Evolutionary conservation across 202 grass and related monocot species (phyloP), one percentile per base, ranked within the genome.

Genomic region (Dendrocalamus latiflorus): DNA sequence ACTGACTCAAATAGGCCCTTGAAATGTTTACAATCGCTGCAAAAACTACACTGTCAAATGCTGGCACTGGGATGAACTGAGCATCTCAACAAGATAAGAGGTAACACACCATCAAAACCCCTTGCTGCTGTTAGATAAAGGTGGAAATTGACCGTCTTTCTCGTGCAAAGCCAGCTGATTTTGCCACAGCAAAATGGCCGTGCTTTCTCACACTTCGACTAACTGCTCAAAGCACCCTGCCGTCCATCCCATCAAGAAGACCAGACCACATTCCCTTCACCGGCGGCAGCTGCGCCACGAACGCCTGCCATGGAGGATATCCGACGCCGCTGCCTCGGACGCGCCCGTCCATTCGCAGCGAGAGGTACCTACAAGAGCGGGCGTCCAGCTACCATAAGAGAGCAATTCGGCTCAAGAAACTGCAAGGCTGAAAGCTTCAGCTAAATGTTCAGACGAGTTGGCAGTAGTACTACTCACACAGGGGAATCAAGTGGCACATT

Each of bases 181-280:
- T 15, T 15, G 45, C 14, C 5, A 13, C 43, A 44, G 43, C 43
- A 44, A 44, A 44, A 44, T 44, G 43, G 43, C 43, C 10, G 43
- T 4, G 43, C 43, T 44, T 44, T 44, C 3, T 44, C 12, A 44
- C 42, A 44, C 10, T 13, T 44, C 3, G 11, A 44, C 3, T 44
- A 44, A 13, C 43, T 13, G 43, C 43, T 44, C 55, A 91, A 15
- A 91, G 86, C 70, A 88, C 92, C 85, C 94, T 94, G 63, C 95
- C 92, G 88, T 98, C 95, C 88, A 98, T 93, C 60, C 95, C 95
- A 79, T 98, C 95, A 57, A 98, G 83, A 49, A 98, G 75, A 7
- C 95, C 95, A 4, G 90, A 84, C 95, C 95, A 98, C 67, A 98
- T 81, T n/a, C 95, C 95, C 74, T 93, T 94, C 71, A 93, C 85